Percentiles rank a stretch among this genome's conserved stretches.
phyloP scores from a whole-genome alignment of 2,329 filamentous ascomycete species.

The Verticillium zaregamsianum region DNA sequence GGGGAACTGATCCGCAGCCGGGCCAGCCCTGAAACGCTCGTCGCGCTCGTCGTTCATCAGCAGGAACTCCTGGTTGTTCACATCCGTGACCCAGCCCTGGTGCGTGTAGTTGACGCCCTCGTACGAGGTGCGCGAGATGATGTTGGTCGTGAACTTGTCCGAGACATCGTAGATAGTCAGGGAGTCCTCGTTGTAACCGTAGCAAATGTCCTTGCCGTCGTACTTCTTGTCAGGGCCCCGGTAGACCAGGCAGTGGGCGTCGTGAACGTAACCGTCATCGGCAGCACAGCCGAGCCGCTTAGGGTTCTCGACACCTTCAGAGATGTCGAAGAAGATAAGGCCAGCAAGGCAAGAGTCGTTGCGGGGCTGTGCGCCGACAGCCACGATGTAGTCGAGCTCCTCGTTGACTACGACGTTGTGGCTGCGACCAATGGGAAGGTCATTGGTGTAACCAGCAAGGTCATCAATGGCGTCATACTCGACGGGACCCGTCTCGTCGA shows the following conservation, averaged over 20 bases:
- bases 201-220: conserved; percentile 48
- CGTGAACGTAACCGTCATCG: conserved; percentile 55
- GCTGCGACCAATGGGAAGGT: conserved; percentile 20
- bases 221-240: conserved; percentile 45
- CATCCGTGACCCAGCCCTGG: conserved; percentile 51
- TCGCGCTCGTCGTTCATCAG: conserved; percentile 51
- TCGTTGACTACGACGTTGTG: conserved; percentile 48
- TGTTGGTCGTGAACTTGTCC: conserved; percentile 37
- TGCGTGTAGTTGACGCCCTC: conserved; percentile 56
- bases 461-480: conserved; percentile 24
- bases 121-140: conserved; percentile 50
- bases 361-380: conserved; percentile 38
- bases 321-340: conserved; percentile 55
- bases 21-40: conserved; percentile 35
- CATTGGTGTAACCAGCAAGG: conserved; percentile 26
- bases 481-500: conserved; percentile 30
- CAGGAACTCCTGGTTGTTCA: conserved; percentile 38
- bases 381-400: conserved; percentile 42
- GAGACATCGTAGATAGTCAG: conserved; percentile 50
- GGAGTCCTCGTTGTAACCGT: conserved; percentile 50
- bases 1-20: conserved; percentile 36
- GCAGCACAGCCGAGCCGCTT: conserved; percentile 48
- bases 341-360: conserved; percentile 39
- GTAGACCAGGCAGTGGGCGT: conserved; percentile 55
- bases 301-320: conserved; percentile 48